These are phyloP conservation scores for Blastobotrys americana DNA, from an alignment of 805 yeast species.

Conservation along the genomic window DNA sequence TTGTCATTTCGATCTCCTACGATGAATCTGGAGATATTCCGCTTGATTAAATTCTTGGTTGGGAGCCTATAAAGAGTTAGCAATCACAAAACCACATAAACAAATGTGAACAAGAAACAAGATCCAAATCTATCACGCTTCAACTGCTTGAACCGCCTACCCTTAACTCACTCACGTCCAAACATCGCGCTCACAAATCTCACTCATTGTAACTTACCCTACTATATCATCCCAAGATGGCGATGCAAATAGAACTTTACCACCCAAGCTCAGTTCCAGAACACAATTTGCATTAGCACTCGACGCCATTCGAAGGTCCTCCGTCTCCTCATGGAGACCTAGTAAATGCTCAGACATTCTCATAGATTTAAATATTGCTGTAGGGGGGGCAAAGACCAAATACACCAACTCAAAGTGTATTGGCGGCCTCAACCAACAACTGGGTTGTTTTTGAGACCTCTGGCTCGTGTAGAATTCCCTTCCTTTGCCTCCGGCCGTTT, in stretches of 20 bases:
- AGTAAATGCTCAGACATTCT: no score
- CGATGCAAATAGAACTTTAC: constrained; percentile 67
- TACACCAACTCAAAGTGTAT: no score
- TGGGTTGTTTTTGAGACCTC: no score
- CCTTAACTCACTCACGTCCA: not conserved
- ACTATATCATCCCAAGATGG: constrained; percentile 73
- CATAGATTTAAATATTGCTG: no score
- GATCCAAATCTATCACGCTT: not conserved
- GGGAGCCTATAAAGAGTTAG: constrained; percentile 33
- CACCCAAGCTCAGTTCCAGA: constrained; percentile 73
- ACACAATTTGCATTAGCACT: constrained; percentile 47
- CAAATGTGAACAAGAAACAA: not conserved
- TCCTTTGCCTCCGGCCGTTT: no score
- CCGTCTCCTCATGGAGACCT: constrained; percentile 27
- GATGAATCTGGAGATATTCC: constrained; percentile 56
- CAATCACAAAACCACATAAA: not conserved
- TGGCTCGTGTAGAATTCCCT: no score
- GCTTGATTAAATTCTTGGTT: constrained; percentile 44
- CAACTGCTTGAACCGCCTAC: not conserved
- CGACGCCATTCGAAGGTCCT: constrained; percentile 24
- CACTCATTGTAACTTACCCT: constrained; percentile 36
- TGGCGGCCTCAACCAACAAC: no score
- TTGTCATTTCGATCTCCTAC: constrained; percentile 60
- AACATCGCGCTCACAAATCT: not conserved
- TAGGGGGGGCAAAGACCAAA: no score